phyloP scores from a whole-genome alignment of 208 protist species.

The Wallacemonas collosoma region DNA sequence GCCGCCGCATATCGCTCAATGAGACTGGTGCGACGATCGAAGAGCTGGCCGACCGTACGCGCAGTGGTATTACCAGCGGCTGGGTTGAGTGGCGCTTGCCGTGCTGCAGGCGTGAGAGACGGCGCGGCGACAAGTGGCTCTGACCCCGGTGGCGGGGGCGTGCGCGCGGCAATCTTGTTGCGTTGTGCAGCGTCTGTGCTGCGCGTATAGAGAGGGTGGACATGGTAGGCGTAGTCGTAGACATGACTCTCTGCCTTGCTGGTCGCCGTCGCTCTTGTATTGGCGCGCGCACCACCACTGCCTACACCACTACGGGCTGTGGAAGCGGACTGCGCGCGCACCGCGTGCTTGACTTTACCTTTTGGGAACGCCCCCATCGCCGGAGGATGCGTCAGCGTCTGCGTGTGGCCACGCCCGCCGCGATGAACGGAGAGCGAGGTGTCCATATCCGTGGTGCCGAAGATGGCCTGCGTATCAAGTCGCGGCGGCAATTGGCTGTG shows the following conservation, averaged over 20 bases:
- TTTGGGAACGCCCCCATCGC: constrained; percentile 16
- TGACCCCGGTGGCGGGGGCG: neutral
- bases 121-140: neutral
- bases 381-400: neutral
- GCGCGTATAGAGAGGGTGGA: constrained; percentile 19
- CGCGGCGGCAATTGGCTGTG: neutral
- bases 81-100: neutral
- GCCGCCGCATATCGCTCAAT: constrained; percentile 20
- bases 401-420: neutral
- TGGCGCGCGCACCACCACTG: neutral
- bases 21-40: constrained; percentile 10
- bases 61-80: too few species aligned
- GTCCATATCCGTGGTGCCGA: neutral
- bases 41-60: neutral
- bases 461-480: constrained; percentile 8
- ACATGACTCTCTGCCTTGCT: neutral
- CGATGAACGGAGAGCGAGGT: neutral
- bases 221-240: constrained; percentile 20
- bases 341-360: constrained; percentile 17
- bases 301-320: too few species aligned
- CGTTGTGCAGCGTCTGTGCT: neutral
- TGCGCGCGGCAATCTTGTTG: neutral
- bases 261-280: neutral
- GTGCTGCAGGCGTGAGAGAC: neutral
- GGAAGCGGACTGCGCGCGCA: too few species aligned